These are phyloP conservation scores for Candida verbasci DNA, from an alignment of 805 yeast species.

Conservation along the genomic window DNA sequence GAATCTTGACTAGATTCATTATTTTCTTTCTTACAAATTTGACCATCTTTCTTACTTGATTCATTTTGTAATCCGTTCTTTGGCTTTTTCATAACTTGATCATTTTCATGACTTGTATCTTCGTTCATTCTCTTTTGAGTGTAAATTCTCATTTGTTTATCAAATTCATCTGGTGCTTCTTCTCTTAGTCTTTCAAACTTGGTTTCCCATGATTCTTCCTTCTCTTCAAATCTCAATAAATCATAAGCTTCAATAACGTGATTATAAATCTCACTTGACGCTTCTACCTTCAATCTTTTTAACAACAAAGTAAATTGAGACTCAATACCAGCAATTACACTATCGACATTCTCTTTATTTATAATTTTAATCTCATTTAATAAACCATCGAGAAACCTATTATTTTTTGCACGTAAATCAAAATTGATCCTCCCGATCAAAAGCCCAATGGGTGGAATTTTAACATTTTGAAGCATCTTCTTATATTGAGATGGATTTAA, in stretches of 20 bases:
- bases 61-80: no score
- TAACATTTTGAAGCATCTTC: background rate
- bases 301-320: background rate
- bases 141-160: no score
- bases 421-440: constrained; percentile 2
- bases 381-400: constrained; percentile 1
- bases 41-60: no score
- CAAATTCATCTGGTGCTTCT: background rate
- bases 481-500: background rate
- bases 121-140: no score
- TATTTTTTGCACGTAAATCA: constrained; percentile 1
- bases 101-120: no score
- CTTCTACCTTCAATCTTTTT: background rate
- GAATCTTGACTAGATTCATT: no score
- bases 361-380: background rate
- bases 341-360: constrained; percentile 3
- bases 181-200: background rate
- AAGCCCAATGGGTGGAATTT: background rate
- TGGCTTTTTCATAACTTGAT: no score
- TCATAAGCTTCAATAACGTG: background rate
- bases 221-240: constrained; percentile 1
- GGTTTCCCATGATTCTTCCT: background rate
- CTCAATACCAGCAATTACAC: constrained; percentile 1
- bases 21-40: no score
- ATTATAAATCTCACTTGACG: background rate